Percentiles rank a stretch among this genome's conserved stretches.
These are phyloP conservation scores for Paramecium caudatum DNA, from an alignment of 73 alveolate genomes.

Conservation along the genomic window DNA sequence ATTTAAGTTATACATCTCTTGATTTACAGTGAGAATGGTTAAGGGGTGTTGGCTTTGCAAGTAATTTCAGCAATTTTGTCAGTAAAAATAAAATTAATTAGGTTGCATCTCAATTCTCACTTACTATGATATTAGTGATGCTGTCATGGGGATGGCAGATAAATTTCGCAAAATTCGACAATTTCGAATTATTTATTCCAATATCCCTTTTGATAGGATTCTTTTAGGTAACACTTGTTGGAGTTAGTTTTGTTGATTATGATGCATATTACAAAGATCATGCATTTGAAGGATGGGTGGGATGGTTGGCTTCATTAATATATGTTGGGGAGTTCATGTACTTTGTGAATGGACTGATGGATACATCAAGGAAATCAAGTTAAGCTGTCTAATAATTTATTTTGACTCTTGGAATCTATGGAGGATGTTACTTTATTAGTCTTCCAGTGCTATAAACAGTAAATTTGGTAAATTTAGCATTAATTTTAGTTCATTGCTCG, in stretches of 20 bases:
- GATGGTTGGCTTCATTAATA: constrained; percentile 44
- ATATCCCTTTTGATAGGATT: constrained; percentile 46
- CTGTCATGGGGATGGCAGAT: constrained; percentile 78
- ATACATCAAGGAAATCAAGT: constrained; percentile 17
- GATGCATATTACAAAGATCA: constrained; percentile 71
- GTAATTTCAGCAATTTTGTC: constrained; percentile 41
- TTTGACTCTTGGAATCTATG: background rate
- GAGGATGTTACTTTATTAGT: constrained; percentile 10
- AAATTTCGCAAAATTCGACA: constrained; percentile 70
- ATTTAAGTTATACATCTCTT: constrained; percentile 54
- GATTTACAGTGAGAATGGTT: constrained; percentile 70
- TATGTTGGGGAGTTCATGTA: constrained; percentile 17
- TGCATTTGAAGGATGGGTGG: constrained; percentile 75
- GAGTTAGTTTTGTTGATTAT: constrained; percentile 69
- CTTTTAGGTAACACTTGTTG: constrained; percentile 66
- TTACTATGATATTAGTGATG: constrained; percentile 61
- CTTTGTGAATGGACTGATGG: constrained; percentile 15
- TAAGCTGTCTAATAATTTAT: constrained; percentile 9
- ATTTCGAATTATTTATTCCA: constrained; percentile 73
- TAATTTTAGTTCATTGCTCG: constrained; percentile 25
- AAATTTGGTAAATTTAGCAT: background rate
- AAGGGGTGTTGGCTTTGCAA: constrained; percentile 38
- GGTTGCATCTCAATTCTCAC: constrained; percentile 14
- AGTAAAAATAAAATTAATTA: background rate
- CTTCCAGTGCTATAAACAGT: constrained; percentile 56